phyloP scores from a whole-genome alignment of 495 filamentous ascomycete species.

The Daldinia loculata region DNA sequence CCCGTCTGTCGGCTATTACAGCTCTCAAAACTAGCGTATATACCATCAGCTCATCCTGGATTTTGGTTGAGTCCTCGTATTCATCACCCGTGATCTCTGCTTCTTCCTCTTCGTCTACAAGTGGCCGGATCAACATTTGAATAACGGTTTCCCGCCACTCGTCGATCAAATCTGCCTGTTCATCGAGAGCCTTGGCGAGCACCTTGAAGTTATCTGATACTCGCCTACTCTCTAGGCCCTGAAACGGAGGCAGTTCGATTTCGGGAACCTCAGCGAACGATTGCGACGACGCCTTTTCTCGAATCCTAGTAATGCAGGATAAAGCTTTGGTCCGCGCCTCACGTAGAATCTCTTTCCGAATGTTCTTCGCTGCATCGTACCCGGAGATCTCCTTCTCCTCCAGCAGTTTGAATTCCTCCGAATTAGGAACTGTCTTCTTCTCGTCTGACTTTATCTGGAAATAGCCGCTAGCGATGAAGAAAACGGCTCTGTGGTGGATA shows the following conservation, averaged over 20 bases:
- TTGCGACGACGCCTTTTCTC: constrained; percentile 55
- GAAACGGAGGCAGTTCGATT: constrained; percentile 41
- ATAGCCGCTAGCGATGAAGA: constrained; percentile 84
- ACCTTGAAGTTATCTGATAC: constrained; percentile 44
- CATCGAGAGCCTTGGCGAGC: constrained; percentile 66
- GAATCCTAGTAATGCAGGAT: constrained; percentile 58
- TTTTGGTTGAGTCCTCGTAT: constrained; percentile 84
- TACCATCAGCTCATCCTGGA: constrained; percentile 83
- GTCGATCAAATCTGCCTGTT: constrained; percentile 72
- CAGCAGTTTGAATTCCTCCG: constrained; percentile 69
- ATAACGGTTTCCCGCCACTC: constrained; percentile 77
- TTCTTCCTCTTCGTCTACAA: constrained; percentile 83
- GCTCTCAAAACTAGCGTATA: constrained; percentile 81
- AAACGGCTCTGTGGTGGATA: constrained; percentile 80
- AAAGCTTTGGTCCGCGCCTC: constrained; percentile 45
- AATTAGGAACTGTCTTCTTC: constrained; percentile 67
- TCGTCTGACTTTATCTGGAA: constrained; percentile 81
- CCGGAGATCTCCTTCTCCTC: constrained; percentile 73
- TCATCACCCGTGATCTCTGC: constrained; percentile 84
- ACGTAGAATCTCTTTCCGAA: constrained; percentile 78
- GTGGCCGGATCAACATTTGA: constrained; percentile 71
- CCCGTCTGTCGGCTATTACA: constrained; percentile 79
- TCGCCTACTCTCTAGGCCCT: constrained; percentile 49
- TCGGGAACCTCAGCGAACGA: constrained; percentile 71
- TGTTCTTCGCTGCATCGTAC: constrained; percentile 78